A percentile compares a stretch with the other conserved stretches of the same genome.
Evolutionary conservation across 768 basidiomycete genomes (phyloP).

Genomic region (Pleurotus pulmonarius): DNA sequence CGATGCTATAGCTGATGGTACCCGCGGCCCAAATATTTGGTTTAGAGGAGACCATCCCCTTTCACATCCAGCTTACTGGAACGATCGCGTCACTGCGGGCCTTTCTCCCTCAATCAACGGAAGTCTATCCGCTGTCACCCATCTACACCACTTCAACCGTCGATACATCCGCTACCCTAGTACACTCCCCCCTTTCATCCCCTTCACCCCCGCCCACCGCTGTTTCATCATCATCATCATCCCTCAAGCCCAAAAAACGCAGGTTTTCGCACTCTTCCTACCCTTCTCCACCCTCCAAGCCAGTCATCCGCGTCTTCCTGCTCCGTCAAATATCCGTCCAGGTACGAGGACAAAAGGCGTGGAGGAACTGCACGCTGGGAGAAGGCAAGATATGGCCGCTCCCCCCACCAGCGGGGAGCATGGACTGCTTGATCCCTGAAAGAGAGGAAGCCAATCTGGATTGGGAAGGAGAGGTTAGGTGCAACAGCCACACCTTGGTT

Average conservation of each 20-base stretch:
- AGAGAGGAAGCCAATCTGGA: constrained; percentile 43
- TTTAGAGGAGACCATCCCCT: constrained; percentile 53
- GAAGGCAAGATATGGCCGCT: constrained; percentile 47
- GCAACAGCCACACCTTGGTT: constrained; percentile 31
- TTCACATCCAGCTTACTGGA: constrained; percentile 60
- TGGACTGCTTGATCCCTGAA: constrained; percentile 9
- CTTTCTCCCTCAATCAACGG: constrained; percentile 30
- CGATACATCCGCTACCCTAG: constrained; percentile 2
- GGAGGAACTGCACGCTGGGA: constrained; percentile 37
- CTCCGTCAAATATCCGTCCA: constrained; percentile 44
- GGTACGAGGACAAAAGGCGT: constrained; percentile 30
- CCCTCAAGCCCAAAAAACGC: background rate
- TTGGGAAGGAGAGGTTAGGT: constrained; percentile 55
- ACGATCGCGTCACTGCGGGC: constrained; percentile 39
- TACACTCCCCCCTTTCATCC: background rate
- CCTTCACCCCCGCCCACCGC: background rate
- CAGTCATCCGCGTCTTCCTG: constrained; percentile 44
- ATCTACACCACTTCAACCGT: constrained; percentile 16
- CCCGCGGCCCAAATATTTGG: constrained; percentile 54
- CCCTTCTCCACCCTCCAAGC: constrained; percentile 15
- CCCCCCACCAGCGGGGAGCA: constrained; percentile 28
- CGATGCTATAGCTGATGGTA: constrained; percentile 47
- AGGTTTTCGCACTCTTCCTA: constrained; percentile 10
- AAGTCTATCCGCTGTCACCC: constrained; percentile 6
- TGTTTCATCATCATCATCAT: constrained; percentile 8